A percentile compares a stretch with the other conserved stretches of the same genome.
These are phyloP conservation scores for Xylariaceae sp. DNA, from an alignment of 2,329 filamentous ascomycete species.

Conservation along the genomic window DNA sequence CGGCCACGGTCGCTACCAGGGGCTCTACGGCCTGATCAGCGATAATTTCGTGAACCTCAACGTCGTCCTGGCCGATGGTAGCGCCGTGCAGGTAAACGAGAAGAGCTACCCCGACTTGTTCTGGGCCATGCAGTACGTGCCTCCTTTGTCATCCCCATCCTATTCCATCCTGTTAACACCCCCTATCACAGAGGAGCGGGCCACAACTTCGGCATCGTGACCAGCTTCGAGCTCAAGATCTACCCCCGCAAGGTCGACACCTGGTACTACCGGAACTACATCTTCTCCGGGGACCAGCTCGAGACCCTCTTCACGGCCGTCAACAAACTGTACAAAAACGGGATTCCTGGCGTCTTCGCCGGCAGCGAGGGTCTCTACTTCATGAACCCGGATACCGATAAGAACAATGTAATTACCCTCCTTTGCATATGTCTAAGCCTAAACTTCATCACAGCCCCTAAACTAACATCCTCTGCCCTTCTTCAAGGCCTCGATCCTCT, in stretches of 20 bases:
- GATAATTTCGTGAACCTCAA: constrained; percentile 19
- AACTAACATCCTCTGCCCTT: not conserved
- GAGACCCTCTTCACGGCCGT: not conserved
- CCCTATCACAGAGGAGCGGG: too few relatives aligned
- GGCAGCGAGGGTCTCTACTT: too few relatives aligned
- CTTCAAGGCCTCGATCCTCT: constrained; percentile 1
- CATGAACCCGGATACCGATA: not conserved
- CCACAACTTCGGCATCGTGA: constrained; percentile 13
- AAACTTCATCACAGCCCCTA: not conserved
- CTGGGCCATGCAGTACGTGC: constrained; percentile 15
- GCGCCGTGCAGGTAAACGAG: constrained; percentile 7
- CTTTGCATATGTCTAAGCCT: too few relatives aligned
- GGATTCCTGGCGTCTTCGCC: constrained; percentile 8
- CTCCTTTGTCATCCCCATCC: too few relatives aligned
- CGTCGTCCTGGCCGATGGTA: constrained; percentile 20
- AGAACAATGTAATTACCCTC: too few relatives aligned
- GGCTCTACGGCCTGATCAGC: constrained; percentile 22
- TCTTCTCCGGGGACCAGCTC: constrained; percentile 2
- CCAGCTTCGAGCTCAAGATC: constrained; percentile 13
- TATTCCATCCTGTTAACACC: too few relatives aligned
- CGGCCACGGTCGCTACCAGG: constrained; percentile 23
- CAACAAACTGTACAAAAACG: not conserved
- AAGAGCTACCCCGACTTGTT: constrained; percentile 10
- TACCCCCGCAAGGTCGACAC: not conserved
- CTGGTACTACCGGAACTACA: constrained; percentile 9